phyloP scores from a whole-genome alignment of 163 green algal genomes.

The Chlamydomonas reinhardtii region DNA sequence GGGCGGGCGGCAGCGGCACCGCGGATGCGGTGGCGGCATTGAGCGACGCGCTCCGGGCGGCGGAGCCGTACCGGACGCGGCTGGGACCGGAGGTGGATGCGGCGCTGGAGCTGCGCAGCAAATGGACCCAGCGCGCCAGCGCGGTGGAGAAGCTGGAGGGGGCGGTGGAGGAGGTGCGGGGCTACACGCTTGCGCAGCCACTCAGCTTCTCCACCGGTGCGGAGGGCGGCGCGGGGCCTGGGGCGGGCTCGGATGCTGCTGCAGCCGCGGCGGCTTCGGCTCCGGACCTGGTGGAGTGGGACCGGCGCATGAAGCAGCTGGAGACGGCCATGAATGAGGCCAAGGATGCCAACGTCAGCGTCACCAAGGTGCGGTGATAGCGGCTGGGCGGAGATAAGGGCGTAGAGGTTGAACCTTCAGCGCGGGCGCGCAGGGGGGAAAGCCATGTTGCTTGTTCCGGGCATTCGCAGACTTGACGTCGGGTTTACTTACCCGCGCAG shows the following conservation, averaged over 20 bases:
- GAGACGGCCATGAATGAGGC: constrained; percentile 63
- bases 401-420: too few species aligned
- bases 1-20: constrained; percentile 14
- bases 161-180: constrained; percentile 63
- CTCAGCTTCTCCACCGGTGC: constrained; percentile 9
- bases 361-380: constrained; percentile 57
- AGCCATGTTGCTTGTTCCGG: too few species aligned
- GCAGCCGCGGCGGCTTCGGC: not conserved
- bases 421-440: too few species aligned
- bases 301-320: constrained; percentile 50
- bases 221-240: not conserved
- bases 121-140: constrained; percentile 50
- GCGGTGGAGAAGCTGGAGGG: constrained; percentile 61
- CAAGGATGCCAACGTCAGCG: constrained; percentile 67
- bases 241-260: not conserved
- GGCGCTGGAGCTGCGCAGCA: constrained; percentile 53
- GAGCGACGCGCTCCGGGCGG: constrained; percentile 62
- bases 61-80: constrained; percentile 63
- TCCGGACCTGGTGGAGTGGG: constrained; percentile 49
- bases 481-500: constrained; percentile 4
- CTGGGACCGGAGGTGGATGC: constrained; percentile 63
- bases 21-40: constrained; percentile 51
- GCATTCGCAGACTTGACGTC: too few species aligned
- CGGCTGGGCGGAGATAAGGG: too few species aligned
- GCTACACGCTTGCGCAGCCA: constrained; percentile 21